Conservation (phyloP, 2,329 filamentous ascomycete genomes). For the Periconia digitata region DNA sequence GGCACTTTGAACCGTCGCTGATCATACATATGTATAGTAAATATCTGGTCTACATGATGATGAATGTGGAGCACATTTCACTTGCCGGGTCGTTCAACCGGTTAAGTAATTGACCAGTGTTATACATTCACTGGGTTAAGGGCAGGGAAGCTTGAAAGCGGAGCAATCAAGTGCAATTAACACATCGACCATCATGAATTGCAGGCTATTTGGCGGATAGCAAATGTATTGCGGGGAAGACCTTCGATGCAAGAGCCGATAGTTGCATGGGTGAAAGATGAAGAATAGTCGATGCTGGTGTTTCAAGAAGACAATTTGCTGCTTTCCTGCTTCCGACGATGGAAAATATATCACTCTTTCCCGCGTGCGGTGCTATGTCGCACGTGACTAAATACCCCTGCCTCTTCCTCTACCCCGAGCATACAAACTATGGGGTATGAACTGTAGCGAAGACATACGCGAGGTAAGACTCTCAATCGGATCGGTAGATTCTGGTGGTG, state of each 20-base stretch:
- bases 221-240: no score
- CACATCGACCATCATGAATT: no score
- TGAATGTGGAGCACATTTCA: not conserved
- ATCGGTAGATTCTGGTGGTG: conserved; percentile 40
- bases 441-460: conserved; percentile 71
- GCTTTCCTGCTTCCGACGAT: no score
- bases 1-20: no score
- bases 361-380: no score
- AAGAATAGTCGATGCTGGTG: no score
- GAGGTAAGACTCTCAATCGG: conserved; percentile 65
- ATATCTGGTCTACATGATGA: not conserved
- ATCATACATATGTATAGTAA: no score
- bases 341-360: no score
- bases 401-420: conserved; percentile 23
- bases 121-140: conserved; percentile 18
- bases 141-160: conserved; percentile 19
- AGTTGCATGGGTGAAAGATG: no score
- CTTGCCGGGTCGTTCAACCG: conserved; percentile 11
- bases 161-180: conserved; percentile 9
- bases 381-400: conserved; percentile 5
- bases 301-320: no score
- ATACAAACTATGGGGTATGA: conserved; percentile 59
- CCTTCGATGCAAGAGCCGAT: no score
- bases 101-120: conserved; percentile 10
- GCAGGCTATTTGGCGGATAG: no score